Evolutionary conservation across 2,329 filamentous ascomycete species (phyloP).

Genomic region (Pseudocercospora musae): DNA sequence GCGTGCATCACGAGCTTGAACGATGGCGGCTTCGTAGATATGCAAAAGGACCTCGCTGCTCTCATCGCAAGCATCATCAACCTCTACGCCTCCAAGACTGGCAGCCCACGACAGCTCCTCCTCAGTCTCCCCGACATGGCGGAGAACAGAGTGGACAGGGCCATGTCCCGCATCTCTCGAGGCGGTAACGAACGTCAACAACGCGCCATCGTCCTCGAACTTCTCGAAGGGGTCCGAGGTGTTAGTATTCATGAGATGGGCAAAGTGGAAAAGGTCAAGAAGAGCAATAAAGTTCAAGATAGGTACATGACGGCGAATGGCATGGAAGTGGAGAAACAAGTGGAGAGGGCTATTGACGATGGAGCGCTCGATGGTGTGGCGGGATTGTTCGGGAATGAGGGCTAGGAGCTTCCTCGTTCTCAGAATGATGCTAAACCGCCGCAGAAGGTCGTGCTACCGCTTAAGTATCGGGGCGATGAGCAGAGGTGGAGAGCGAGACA

Average conservation of each 20-base stretch:
- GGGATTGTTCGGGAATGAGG: constrained; percentile 41
- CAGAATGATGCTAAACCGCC: not conserved
- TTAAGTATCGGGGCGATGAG: not conserved
- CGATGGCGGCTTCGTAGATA: constrained; percentile 93
- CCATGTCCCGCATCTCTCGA: constrained; percentile 36
- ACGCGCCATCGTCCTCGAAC: constrained; percentile 74
- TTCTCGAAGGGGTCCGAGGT: constrained; percentile 82
- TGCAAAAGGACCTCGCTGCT: constrained; percentile 85
- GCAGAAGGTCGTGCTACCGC: not conserved
- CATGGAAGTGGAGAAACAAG: constrained; percentile 41
- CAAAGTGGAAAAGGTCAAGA: constrained; percentile 56
- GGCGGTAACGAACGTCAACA: constrained; percentile 64
- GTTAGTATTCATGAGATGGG: constrained; percentile 93
- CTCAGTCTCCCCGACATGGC: constrained; percentile 75
- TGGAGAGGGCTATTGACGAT: constrained; percentile 39
- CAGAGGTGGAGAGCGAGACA: not conserved
- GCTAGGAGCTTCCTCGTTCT: not conserved
- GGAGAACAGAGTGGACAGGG: constrained; percentile 60
- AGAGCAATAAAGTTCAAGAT: not conserved
- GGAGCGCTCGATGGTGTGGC: constrained; percentile 44
- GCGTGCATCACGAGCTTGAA: constrained; percentile 87
- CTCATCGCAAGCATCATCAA: constrained; percentile 83
- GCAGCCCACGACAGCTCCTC: constrained; percentile 72
- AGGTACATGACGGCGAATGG: constrained; percentile 35
- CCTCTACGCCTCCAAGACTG: constrained; percentile 66